Percentiles rank a stretch among this genome's conserved stretches.
These are phyloP conservation scores for Leavenworthia alabamica DNA, from an alignment of 345 rosid genomes.

Conservation along the genomic window DNA sequence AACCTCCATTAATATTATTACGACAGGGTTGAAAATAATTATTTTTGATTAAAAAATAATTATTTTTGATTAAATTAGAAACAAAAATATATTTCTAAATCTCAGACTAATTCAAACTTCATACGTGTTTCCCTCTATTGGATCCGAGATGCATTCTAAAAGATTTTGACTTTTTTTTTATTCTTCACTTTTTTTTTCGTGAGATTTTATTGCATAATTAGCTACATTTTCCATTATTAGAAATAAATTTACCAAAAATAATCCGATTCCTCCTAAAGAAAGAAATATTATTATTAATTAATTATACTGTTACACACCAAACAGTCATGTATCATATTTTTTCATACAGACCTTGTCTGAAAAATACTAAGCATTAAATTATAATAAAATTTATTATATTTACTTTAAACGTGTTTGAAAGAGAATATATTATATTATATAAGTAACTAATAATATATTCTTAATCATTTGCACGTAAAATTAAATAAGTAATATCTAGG, in stretches of 20 bases:
- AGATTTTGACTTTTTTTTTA: constrained; percentile 18
- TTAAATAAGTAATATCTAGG: not conserved
- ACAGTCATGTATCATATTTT: not conserved
- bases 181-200: not conserved
- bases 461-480: not conserved
- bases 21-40: not conserved
- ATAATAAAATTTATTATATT: not conserved
- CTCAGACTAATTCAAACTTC: constrained; percentile 18
- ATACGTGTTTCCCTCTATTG: constrained; percentile 26
- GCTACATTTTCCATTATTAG: not conserved
- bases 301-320: not conserved
- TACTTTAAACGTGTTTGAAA: constrained; percentile 7
- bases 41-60: not conserved
- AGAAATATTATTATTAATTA: not conserved
- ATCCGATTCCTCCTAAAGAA: not conserved
- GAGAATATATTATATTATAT: not conserved
- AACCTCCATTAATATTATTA: not conserved
- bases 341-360: not conserved
- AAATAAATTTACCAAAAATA: not conserved
- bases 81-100: not conserved
- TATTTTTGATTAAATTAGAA: not conserved
- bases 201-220: not conserved
- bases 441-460: not conserved
- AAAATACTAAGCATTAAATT: not conserved
- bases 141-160: constrained; percentile 24